Evolutionary conservation across 116 monocot genomes (phyloP), one percentile per base, ranked within the genome.

Genomic region (Iris pallida): DNA sequence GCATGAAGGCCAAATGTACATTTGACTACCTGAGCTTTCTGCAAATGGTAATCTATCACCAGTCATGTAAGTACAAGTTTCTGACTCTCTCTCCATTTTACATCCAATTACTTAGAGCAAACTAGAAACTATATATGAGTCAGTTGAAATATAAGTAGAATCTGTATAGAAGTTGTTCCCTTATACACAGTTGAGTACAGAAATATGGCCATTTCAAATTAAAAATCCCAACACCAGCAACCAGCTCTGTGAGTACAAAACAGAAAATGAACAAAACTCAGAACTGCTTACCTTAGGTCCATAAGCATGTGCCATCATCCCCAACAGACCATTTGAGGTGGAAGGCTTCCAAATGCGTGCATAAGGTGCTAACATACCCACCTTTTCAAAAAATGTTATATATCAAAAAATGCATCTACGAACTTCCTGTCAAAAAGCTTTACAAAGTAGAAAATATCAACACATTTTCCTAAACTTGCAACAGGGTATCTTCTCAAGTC

Each of bases 301-400:
- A 75, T 84, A 89, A 57, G 78, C 74, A 60, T 53, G 82, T 16
- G 78, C 59, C 60, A 91, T 58, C 40, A 67, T 80, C 53, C 77
- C 72, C 5, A 88, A 69, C 45, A 96, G 66, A 0, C 86, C 84
- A 53, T 68, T 69, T 3, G 91, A 78, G 47, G 84, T 43, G 64
- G 92, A 85, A 17, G 78, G 68, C 45, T 65, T 55, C 18, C 89
- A 84, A 52, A 96, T 73, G n/a, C 95, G 89, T n/a, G 89, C 95
- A 82, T 89, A 89, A 53, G 95, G 95, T 72, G 95, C 95, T 67
- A 96, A 64, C 82, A 96, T 78, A 20, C 88, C 80, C 19, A 96
- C 95, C 55, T n/a, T n/a, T n/a, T n/a, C n/a, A n/a, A n/a, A n/a
- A n/a, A n/a, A n/a, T n/a, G n/a, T n/a, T n/a, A n/a, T n/a, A n/a